Base-by-base conservation (phyloP, 2,329 filamentous ascomycete species). In the Pyrenophora tritici-repentis region DNA sequence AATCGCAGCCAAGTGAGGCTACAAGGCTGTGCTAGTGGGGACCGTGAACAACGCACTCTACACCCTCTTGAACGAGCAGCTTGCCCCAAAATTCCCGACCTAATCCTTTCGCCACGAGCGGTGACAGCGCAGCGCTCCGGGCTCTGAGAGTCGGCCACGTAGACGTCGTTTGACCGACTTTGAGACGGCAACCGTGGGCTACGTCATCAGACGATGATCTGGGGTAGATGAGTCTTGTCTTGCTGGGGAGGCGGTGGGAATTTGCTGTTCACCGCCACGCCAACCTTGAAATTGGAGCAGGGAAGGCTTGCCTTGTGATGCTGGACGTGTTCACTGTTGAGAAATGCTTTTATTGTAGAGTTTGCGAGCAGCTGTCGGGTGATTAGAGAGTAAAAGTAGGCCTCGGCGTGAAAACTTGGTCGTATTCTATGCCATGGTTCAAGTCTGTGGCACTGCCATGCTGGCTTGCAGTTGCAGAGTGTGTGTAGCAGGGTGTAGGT, bases 261-360 rank as follows among this genome's bases (percentile, higher is more conserved):
- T 43, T 47, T 55, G 58, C 53, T 59, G 52, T 67, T 67, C 66
- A 69, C 66, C 66, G 66, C 66, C 58, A 65, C 58, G 37, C 39
- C 50, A 39, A 35, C 41, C 41, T 22, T 32, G 22, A 20, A n/a
- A 10, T 6, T 29, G 4, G 26, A 40, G 48, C 62, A 62, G 59
- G 62, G 62, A 55, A 58, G 56, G 59, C 62, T 58, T 41, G 43
- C 8, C 26, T 37, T 59, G 62, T 56, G 48, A 58, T 57, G 62
- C 63, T 61, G 42, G 55, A 54, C 50, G 47, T 50, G 34, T 47
- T 51, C 24, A 20, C 34, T 57, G 42, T 43, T 43, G 47, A 50
- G 39, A 46, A 44, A 52, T 42, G 43, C 47, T 58, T 51, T 43
- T 50, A 55, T 43, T 56, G 43, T 44, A 35, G n/a, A 18, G 17